These are phyloP conservation scores for Leishmania martiniquensis DNA, from an alignment of 208 protist species.

Conservation along the genomic window DNA sequence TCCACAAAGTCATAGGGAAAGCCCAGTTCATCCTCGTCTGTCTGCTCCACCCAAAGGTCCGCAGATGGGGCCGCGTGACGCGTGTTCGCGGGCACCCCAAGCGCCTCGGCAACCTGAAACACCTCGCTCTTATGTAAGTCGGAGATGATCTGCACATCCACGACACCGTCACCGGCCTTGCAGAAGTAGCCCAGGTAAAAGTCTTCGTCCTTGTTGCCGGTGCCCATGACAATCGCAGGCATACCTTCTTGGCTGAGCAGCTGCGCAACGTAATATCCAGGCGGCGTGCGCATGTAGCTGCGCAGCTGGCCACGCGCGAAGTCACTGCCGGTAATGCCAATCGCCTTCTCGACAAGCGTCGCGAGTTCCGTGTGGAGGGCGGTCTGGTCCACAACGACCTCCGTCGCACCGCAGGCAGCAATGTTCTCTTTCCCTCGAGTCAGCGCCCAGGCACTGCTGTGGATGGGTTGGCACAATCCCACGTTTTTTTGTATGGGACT, in stretches of 20 bases:
- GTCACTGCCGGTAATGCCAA: conserved; percentile 73
- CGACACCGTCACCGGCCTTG: conserved; percentile 97
- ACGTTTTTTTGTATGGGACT: conserved; percentile 91
- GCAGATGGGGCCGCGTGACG: conserved; percentile 91
- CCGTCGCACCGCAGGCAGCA: conserved; percentile 71
- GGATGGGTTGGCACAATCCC: conserved; percentile 95
- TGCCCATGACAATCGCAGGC: conserved; percentile 96
- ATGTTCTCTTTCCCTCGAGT: conserved; percentile 87
- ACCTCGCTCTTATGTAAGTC: conserved; percentile 97
- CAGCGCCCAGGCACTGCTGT: conserved; percentile 90
- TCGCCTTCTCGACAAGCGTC: conserved; percentile 59
- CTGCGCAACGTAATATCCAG: conserved; percentile 95
- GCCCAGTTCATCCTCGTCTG: conserved; percentile 97
- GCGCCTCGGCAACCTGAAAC: conserved; percentile 74
- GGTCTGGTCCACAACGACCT: conserved; percentile 95
- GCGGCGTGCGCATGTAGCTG: conserved; percentile 96
- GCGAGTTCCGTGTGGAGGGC: conserved; percentile 77
- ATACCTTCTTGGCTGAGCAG: conserved; percentile 82
- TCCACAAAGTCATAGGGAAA: conserved; percentile 97
- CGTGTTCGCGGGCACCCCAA: conserved; percentile 86
- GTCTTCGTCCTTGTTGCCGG: conserved; percentile 97
- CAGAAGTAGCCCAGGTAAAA: conserved; percentile 97
- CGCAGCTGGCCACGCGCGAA: conserved; percentile 95
- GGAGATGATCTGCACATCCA: conserved; percentile 96
- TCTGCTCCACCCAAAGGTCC: conserved; percentile 96